Conservation (phyloP, 306 rosid species). For the Myrica gale region DNA sequence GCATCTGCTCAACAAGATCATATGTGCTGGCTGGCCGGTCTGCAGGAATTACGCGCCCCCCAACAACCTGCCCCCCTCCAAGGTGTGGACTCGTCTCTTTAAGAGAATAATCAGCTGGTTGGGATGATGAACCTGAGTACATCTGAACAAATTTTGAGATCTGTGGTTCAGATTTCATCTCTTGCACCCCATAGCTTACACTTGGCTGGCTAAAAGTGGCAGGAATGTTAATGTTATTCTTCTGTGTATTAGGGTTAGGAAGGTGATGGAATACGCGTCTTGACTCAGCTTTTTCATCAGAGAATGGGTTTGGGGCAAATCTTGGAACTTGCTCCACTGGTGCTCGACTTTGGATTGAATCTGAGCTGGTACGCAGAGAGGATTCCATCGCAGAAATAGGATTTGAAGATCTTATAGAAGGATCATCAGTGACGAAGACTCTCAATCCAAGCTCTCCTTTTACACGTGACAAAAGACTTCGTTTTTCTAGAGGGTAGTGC, state of each 20-base stretch:
- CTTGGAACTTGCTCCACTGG: slow-evolving; percentile 29
- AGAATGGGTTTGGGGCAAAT: slow-evolving; percentile 33
- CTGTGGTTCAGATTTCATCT: slow-evolving; percentile 55
- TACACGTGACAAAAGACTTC: slow-evolving; percentile 47
- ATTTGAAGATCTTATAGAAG: slow-evolving; percentile 57
- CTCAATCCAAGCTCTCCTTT: slow-evolving; percentile 94
- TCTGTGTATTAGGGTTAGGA: slow-evolving; percentile 43
- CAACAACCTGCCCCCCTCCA: slow-evolving; percentile 79
- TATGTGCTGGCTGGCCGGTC: slow-evolving; percentile 56
- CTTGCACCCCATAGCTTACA: slow-evolving; percentile 49
- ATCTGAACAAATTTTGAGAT: slow-evolving; percentile 40
- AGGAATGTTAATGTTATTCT: slow-evolving; percentile 31
- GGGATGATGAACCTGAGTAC: slow-evolving; percentile 44
- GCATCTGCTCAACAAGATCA: slow-evolving; percentile 87
- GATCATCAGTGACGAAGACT: slow-evolving; percentile 74
- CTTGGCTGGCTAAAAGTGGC: slow-evolving; percentile 31
- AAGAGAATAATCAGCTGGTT: slow-evolving; percentile 49
- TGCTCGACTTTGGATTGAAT: slow-evolving; percentile 31
- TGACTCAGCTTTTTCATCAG: slow-evolving; percentile 47
- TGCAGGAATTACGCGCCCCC: slow-evolving; percentile 57
- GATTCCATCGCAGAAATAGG: slow-evolving; percentile 74
- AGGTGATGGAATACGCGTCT: slow-evolving; percentile 59
- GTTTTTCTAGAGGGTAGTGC: slow-evolving; percentile 86
- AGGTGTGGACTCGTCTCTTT: slow-evolving; percentile 85
- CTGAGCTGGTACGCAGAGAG: slow-evolving; percentile 25